phyloP scores from a whole-genome alignment of 2,329 filamentous ascomycete genomes.

The Stenocarpella maydis region DNA sequence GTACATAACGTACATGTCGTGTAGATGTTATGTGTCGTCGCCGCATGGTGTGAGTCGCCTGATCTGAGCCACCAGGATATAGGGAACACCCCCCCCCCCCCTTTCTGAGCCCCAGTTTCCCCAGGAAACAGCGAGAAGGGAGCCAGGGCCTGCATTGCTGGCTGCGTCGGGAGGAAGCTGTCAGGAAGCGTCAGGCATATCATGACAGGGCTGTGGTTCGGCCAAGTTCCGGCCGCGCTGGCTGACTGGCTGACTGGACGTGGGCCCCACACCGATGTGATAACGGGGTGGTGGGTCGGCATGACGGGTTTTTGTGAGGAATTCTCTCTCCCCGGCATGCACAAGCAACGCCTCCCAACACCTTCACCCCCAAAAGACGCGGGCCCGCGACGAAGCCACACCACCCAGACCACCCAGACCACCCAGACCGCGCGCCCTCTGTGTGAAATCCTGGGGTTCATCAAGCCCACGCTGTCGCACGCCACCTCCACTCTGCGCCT shows the following conservation, averaged over 20 bases:
- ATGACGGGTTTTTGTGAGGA: conserved; percentile 28
- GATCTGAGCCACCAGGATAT: no score
- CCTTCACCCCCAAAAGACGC: background rate
- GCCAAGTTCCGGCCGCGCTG: conserved; percentile 27
- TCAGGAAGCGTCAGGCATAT: no score
- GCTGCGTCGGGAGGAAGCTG: background rate
- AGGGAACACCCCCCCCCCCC: background rate
- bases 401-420: conserved; percentile 23
- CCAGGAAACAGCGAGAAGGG: background rate
- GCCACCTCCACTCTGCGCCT: conserved; percentile 2
- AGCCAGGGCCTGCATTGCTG: background rate
- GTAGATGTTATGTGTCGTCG: background rate
- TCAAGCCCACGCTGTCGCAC: background rate
- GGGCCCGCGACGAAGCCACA: no score
- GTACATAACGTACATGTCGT: no score
- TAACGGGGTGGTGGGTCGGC: conserved; percentile 25
- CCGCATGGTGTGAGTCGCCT: background rate
- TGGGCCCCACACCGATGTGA: conserved; percentile 24
- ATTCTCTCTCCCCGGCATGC: conserved; percentile 19
- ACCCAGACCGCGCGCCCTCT: conserved; percentile 29
- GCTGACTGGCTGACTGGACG: background rate
- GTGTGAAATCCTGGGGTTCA: conserved; percentile 25
- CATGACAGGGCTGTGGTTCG: background rate
- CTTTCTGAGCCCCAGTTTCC: conserved; percentile 11
- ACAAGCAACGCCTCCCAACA: conserved; percentile 8